Conservation (phyloP, 257 asterid species). For the Salvia splendens region DNA sequence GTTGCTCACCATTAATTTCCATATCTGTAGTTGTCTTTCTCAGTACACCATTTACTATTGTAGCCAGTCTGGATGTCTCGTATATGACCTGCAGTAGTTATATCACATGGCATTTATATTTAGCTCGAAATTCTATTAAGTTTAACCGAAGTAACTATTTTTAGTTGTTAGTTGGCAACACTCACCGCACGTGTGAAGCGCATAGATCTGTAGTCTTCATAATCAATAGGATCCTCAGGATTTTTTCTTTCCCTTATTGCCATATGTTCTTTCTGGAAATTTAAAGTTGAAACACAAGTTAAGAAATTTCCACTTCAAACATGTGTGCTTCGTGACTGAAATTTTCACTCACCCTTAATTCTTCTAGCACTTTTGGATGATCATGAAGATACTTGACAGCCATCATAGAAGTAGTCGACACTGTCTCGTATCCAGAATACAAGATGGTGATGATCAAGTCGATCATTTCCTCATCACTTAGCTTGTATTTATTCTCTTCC, state of each 20-base stretch:
- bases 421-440: conserved; percentile 89
- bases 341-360: conserved; percentile 60
- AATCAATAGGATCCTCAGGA: conserved; percentile 81
- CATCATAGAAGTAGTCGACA: conserved; percentile 95
- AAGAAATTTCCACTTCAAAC: conserved; percentile 26
- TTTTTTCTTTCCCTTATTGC: conserved; percentile 73
- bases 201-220: conserved; percentile 86
- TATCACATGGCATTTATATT: conserved; percentile 4
- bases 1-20: conserved; percentile 61
- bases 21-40: conserved; percentile 63
- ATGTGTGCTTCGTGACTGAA: background rate
- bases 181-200: conserved; percentile 81
- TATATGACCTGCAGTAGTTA: conserved; percentile 54
- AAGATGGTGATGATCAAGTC: conserved; percentile 77
- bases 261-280: conserved; percentile 66
- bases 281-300: background rate
- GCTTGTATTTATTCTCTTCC: conserved; percentile 52
- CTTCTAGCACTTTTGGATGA: conserved; percentile 82
- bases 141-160: conserved; percentile 29
- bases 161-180: conserved; percentile 19
- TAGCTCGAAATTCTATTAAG: conserved; percentile 25
- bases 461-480: conserved; percentile 76
- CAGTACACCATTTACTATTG: conserved; percentile 65
- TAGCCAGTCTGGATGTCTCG: conserved; percentile 68
- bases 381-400: conserved; percentile 88